Base-by-base conservation (phyloP, 2,329 filamentous ascomycete species). In the Cryphonectria naterciae region DNA sequence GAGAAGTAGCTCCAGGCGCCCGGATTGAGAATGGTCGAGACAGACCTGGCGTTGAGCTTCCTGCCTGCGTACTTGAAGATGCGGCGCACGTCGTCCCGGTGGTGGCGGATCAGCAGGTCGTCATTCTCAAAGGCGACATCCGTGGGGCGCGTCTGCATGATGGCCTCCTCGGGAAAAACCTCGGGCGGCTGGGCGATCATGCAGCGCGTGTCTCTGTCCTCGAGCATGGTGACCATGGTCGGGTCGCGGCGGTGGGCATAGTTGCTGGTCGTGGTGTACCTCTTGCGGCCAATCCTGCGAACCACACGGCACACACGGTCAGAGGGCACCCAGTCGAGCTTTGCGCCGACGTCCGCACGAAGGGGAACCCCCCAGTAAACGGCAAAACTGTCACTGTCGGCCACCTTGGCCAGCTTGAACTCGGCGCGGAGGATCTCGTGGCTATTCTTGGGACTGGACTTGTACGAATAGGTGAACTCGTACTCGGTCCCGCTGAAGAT, bases 191-290 rank as follows among this genome's bases (percentile, higher is more conserved):
- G 68, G 13, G 75, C 72, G 22, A 78, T 72, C 17, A 74, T 74
- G 0, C 75, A 77, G 8, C 72, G 75, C 25, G 66, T 71, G 15
- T 73, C 68, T 2, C 69, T 72, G 39, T 77, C 77, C 32, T 78
- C 74, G 8, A 79, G 58, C 19, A 78, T 74, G 0, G 80, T 80
- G 17, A 75, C 76, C 65, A 78, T 78, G 32, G 78, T 75, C 13
- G 80, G 80, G 68, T 82, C 80, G n/a, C 79, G 77, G 13, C 80
- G 78, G 67, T 82, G 81, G 43, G 77, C 76, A 67, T 82, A 81
- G 46, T 78, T 76, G 69, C 76, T 75, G 49, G 76, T 76, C 4
- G 79, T 80, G n/a, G 77, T 75, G 66, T 78, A 78, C 7, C 74
- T 75, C 67, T 75, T 75, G 19, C 71, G 70, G 25, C 67, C 75